Percentiles rank a stretch among this genome's conserved stretches.
Conservation (phyloP, 495 filamentous ascomycete species). For the Penicillium atrosanguineum region DNA sequence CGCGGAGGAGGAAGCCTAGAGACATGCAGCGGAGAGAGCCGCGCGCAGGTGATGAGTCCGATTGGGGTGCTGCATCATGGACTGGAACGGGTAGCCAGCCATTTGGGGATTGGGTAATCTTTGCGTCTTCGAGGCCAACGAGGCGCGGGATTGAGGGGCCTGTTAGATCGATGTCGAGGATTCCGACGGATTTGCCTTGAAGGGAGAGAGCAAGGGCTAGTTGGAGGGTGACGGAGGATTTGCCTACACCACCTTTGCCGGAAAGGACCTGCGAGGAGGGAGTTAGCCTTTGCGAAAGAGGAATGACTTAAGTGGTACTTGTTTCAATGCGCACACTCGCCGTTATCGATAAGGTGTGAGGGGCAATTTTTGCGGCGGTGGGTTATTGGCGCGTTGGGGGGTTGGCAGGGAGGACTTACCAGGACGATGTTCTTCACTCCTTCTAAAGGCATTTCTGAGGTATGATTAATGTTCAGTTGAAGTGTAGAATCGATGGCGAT, state of each 20-base stretch:
- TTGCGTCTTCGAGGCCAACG: conserved; percentile 82
- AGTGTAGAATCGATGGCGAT: conserved; percentile 7
- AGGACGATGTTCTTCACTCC: conserved; percentile 54
- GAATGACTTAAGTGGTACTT: not conserved
- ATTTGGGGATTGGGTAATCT: conserved; percentile 82
- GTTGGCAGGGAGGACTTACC: conserved; percentile 28
- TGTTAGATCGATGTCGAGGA: conserved; percentile 94
- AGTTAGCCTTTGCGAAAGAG: not conserved
- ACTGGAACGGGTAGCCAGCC: conserved; percentile 90
- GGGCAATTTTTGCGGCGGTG: conserved; percentile 7
- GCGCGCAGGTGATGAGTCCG: conserved; percentile 13
- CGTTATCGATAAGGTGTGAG: conserved; percentile 49
- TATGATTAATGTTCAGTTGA: not conserved
- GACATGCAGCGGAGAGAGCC: conserved; percentile 87
- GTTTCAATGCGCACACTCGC: not conserved
- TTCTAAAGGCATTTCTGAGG: conserved; percentile 43
- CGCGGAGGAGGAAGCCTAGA: conserved; percentile 82
- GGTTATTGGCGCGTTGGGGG: conserved; percentile 2
- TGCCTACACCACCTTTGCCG: conserved; percentile 96
- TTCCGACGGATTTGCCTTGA: conserved; percentile 80
- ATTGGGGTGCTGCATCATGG: conserved; percentile 48
- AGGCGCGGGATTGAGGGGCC: conserved; percentile 95
- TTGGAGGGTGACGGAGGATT: conserved; percentile 94
- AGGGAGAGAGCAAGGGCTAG: conserved; percentile 87
- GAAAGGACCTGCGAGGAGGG: conserved; percentile 63